phyloP scores from a whole-genome alignment of 2,329 filamentous ascomycete genomes.

The Aspergillus chevalieri region DNA sequence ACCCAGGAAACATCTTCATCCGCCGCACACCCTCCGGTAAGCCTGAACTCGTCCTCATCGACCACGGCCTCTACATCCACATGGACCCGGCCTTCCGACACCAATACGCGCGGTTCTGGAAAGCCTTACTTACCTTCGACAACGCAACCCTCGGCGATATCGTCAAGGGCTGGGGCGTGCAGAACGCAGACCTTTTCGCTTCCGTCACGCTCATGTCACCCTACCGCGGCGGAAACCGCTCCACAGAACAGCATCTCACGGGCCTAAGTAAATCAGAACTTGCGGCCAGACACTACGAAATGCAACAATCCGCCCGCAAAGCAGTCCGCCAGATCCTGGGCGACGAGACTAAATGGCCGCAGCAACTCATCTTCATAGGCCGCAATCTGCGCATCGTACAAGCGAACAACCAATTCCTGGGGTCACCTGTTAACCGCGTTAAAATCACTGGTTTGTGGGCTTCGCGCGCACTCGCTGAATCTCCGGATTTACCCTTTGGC shows the following conservation, averaged over 20 bases:
- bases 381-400: conserved; percentile 90
- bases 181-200: conserved; percentile 83
- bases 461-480: conserved; percentile 72
- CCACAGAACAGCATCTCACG: conserved; percentile 53
- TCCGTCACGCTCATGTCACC: conserved; percentile 83
- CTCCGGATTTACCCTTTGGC: conserved; percentile 55
- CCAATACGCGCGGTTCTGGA: conserved; percentile 89
- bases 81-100: conserved; percentile 78
- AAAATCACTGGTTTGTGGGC: conserved; percentile 95
- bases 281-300: conserved; percentile 63
- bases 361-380: conserved; percentile 86
- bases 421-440: conserved; percentile 80
- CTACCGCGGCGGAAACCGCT: conserved; percentile 75
- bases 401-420: conserved; percentile 85
- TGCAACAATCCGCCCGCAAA: conserved; percentile 66
- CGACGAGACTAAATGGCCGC: conserved; percentile 83
- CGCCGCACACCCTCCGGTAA: conserved; percentile 74
- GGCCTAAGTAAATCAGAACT: conserved; percentile 50
- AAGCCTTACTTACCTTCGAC: conserved; percentile 87
- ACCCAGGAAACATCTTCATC: conserved; percentile 96
- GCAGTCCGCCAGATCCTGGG: conserved; percentile 73
- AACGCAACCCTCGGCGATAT: conserved; percentile 70
- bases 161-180: conserved; percentile 77
- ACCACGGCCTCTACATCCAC: conserved; percentile 92
- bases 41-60: conserved; percentile 87